Base-by-base conservation (phyloP, 371 early-diverging fungal species). In the Basidiobolus meristosporus region DNA sequence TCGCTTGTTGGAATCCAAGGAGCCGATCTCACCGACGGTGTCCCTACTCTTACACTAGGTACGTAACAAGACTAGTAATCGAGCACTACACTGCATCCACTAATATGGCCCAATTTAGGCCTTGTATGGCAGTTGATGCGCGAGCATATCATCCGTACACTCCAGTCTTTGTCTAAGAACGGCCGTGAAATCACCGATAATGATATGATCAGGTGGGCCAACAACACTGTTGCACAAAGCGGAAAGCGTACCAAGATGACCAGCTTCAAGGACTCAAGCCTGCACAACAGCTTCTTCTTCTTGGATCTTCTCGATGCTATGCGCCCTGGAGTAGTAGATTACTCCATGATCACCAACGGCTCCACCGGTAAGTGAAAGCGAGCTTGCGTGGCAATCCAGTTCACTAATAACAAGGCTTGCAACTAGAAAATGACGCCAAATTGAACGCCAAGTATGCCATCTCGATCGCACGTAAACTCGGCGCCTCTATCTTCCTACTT, bases 71-170 rank as follows among this genome's bases (percentile, higher is more conserved):
- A n/a, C 14, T 21, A 9, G 12, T 18, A 5, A 18, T 14, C 14
- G 7, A 20, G 12, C 12, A 18, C 9, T 37, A 14, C 18, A 9
- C n/a, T 11, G 31, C n/a, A 31, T 31, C n/a, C n/a, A 31, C n/a
- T 11, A 31, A 31, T 9, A 9, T 11, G 9, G n/a, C 9, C 9
- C n/a, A 31, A 18, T 37, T 17, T 37, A 37, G 75, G 68, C 9
- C 59, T 90, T 16, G 85, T 85, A 26, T 95, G 96, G 96, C 95
- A 95, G 64, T 62, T 95, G 58, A 95, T 95, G 96, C 78, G 96
- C 28, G 88, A 85, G 46, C 85, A 95, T 56, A 79, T 95, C 40
- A 67, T 91, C 23, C 88, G 83, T 51, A 91, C 91, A 5, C 59
- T 95, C 43, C 77, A 81, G 54, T 73, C 77, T 19, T 62, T 91